These are phyloP conservation scores for Salicornia ramosissima DNA, from an alignment of 148 eudicot species.

Conservation along the genomic window DNA sequence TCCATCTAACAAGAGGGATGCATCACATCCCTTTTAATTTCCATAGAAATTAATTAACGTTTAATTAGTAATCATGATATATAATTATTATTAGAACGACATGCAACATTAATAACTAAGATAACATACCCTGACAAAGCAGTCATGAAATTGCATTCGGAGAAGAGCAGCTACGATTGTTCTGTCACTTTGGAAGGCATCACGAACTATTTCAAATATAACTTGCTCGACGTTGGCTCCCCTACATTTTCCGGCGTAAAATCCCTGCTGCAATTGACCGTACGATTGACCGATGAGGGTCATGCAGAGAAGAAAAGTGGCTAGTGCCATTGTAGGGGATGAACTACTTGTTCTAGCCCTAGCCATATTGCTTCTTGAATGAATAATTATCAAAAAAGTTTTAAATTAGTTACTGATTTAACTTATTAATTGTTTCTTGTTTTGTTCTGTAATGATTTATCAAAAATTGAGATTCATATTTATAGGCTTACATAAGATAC, in stretches of 20 bases:
- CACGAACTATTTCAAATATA: not conserved
- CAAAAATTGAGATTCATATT: not conserved
- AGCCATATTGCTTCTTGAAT: not conserved
- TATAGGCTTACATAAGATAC: too few species aligned
- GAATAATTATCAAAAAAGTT: not conserved
- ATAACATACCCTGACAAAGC: conserved; percentile 20
- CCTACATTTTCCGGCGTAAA: conserved; percentile 15
- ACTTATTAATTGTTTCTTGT: too few species aligned
- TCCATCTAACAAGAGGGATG: conserved; percentile 23
- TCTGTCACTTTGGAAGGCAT: not conserved
- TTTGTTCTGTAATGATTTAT: not conserved
- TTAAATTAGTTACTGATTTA: too few species aligned
- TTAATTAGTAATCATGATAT: too few species aligned
- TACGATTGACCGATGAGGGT: conserved; percentile 16
- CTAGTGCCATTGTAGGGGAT: conserved; percentile 5
- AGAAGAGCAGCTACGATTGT: conserved; percentile 21
- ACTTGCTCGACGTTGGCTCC: conserved; percentile 12
- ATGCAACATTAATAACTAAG: not conserved
- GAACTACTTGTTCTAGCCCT: conserved; percentile 3
- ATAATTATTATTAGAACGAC: too few species aligned
- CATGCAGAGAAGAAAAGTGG: conserved; percentile 28
- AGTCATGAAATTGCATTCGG: conserved; percentile 24
- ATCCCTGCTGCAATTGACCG: conserved; percentile 17
- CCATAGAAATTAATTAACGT: not conserved
- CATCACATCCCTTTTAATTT: conserved; percentile 25